Evolutionary conservation across 2,329 filamentous ascomycete genomes (phyloP).

Genomic region (Pseudogymnoascus sp.): DNA sequence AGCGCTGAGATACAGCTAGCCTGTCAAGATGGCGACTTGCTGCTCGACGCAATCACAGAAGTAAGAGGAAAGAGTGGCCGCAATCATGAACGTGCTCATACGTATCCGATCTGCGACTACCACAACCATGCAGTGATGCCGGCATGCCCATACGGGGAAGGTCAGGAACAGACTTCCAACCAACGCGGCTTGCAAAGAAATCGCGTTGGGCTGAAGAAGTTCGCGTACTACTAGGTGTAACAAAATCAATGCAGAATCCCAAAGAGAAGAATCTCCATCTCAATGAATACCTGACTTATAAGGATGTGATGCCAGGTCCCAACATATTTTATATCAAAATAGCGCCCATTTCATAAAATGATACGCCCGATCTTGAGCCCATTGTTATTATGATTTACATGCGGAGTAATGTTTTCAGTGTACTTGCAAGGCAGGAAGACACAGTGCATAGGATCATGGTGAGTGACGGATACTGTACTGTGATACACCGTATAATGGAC

Average conservation of each 20-base stretch:
- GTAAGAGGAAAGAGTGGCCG: neutral
- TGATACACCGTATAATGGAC: neutral
- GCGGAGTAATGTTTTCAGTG: neutral
- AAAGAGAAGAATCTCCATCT: neutral
- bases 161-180: neutral
- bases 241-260: neutral
- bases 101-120: neutral
- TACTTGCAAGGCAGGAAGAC: neutral
- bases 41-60: neutral
- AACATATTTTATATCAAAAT: neutral
- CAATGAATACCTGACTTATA: neutral
- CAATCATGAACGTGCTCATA: conserved; percentile 8
- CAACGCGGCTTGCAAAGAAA: no score
- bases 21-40: neutral
- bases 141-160: neutral
- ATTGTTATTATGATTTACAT: neutral
- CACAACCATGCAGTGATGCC: neutral
- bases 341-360: neutral
- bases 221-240: no score
- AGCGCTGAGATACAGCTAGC: fast-evolving
- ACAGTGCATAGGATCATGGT: neutral
- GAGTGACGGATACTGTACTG: neutral
- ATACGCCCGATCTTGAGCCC: neutral
- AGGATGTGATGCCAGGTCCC: neutral
- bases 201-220: no score